phyloP scores from a whole-genome alignment of 441 rosid species.

The Sinapis alba region DNA sequence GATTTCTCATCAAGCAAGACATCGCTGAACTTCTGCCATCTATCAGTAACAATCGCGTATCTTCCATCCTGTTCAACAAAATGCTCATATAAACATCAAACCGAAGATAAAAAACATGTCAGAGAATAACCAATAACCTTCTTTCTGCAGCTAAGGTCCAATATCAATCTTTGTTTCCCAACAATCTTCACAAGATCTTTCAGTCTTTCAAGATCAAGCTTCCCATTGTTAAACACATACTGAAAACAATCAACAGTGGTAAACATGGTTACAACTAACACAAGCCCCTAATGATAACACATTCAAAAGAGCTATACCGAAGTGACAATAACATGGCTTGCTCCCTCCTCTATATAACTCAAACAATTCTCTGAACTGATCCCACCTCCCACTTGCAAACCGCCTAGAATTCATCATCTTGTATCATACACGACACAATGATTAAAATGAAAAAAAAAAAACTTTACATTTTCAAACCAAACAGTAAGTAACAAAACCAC shows the following conservation, averaged over 20 bases:
- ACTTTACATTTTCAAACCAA: constrained; percentile 7
- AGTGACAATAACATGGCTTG: constrained; percentile 97
- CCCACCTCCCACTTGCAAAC: constrained; percentile 97
- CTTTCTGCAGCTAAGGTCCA: constrained; percentile 96
- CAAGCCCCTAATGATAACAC: not conserved
- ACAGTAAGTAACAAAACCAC: not conserved
- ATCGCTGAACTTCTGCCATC: constrained; percentile 96
- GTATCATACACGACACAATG: constrained; percentile 35
- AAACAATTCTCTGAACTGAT: constrained; percentile 66
- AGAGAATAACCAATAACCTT: constrained; percentile 50
- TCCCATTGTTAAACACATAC: constrained; percentile 89
- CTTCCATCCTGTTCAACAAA: constrained; percentile 89
- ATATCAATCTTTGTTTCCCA: constrained; percentile 79
- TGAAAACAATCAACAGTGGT: constrained; percentile 40
- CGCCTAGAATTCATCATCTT: constrained; percentile 69
- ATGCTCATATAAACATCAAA: too few relatives aligned
- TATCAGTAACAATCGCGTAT: constrained; percentile 90
- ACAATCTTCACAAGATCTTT: constrained; percentile 69
- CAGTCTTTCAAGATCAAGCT: constrained; percentile 84
- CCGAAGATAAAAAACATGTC: not conserved
- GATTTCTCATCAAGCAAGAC: constrained; percentile 74
- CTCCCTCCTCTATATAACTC: constrained; percentile 81
- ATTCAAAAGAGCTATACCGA: constrained; percentile 52
- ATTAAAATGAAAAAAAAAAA: too few relatives aligned
- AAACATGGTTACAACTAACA: not conserved